Evolutionary conservation across 169 alveolate genomes (phyloP).

Genomic region (Plasmodium inui): DNA sequence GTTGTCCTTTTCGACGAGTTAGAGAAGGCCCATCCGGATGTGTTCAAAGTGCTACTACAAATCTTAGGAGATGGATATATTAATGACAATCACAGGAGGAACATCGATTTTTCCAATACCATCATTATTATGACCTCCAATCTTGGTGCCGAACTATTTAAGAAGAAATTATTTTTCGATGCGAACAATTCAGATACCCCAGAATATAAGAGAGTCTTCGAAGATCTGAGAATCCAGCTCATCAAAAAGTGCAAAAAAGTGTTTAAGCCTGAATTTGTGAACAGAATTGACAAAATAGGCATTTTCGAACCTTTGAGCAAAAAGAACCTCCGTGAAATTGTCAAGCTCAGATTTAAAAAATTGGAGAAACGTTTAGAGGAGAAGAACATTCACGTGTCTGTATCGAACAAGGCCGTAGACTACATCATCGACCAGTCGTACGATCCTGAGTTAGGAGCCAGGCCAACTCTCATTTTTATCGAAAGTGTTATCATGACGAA

Average conservation of each 20-base stretch:
- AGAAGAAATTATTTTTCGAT: slow-evolving; percentile 63
- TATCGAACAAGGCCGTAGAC: slow-evolving; percentile 66
- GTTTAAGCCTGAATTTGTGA: slow-evolving; percentile 85
- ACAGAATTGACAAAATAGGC: slow-evolving; percentile 85
- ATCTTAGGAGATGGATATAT: slow-evolving; percentile 76
- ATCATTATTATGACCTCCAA: slow-evolving; percentile 86
- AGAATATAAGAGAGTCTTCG: slow-evolving; percentile 51
- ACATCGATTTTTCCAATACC: slow-evolving; percentile 84
- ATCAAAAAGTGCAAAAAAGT: slow-evolving; percentile 69
- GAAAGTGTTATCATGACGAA: slow-evolving; percentile 76
- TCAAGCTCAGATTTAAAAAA: slow-evolving; percentile 69
- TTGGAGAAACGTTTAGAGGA: slow-evolving; percentile 72
- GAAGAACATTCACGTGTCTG: slow-evolving; percentile 41
- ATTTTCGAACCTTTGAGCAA: slow-evolving; percentile 77
- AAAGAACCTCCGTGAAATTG: slow-evolving; percentile 76
- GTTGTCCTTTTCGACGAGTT: slow-evolving; percentile 75
- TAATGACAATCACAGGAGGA: slow-evolving; percentile 81
- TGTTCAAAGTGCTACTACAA: slow-evolving; percentile 66
- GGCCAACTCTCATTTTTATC: slow-evolving; percentile 73
- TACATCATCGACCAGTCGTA: slow-evolving; percentile 70
- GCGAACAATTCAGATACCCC: slow-evolving; percentile 66
- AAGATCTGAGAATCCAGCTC: slow-evolving; percentile 59
- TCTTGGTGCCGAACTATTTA: slow-evolving; percentile 82
- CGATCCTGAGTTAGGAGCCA: slow-evolving; percentile 76
- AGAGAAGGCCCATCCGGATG: slow-evolving; percentile 76